phyloP scores from a whole-genome alignment of 805 yeast genomes.

The Suhomyces sp. region DNA sequence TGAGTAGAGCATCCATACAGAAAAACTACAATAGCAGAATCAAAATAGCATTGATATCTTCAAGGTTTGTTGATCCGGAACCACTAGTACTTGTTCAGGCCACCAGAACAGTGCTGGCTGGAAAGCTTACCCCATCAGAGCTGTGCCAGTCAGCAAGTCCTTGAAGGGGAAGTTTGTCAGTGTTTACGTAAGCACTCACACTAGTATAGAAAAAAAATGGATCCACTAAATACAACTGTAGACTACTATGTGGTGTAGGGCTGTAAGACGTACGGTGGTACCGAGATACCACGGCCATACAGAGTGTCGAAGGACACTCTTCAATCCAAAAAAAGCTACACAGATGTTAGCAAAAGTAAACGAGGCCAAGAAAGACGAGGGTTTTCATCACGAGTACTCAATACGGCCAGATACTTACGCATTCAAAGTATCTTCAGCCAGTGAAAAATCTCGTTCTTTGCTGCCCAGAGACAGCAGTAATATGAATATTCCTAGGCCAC shows the following conservation, averaged over 20 bases:
- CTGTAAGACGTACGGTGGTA: not conserved
- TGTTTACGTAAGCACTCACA: not conserved
- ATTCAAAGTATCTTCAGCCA: conserved; percentile 32
- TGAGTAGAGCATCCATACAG: not conserved
- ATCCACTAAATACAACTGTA: not conserved
- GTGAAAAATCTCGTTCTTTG: conserved; percentile 17
- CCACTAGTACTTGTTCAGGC: not conserved
- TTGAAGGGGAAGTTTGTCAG: not conserved
- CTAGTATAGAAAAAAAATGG: not conserved
- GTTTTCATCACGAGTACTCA: conserved; percentile 40
- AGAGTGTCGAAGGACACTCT: not conserved
- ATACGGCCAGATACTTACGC: conserved; percentile 46
- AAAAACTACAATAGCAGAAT: too few species aligned
- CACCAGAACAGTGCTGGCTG: not conserved
- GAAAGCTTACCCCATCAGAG: not conserved
- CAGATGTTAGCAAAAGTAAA: conserved; percentile 12
- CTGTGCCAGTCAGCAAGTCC: not conserved
- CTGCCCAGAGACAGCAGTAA: conserved; percentile 1
- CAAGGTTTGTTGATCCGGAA: not conserved
- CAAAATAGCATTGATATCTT: not conserved
- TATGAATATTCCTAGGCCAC: conserved; percentile 9
- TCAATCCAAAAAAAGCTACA: conserved; percentile 12
- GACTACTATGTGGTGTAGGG: not conserved
- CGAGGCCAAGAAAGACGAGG: conserved; percentile 10
- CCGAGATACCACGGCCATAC: not conserved